Percentiles rank a stretch among this genome's conserved stretches.
phyloP scores from a whole-genome alignment of 768 basidiomycete species.

The Kwoniella sp. region DNA sequence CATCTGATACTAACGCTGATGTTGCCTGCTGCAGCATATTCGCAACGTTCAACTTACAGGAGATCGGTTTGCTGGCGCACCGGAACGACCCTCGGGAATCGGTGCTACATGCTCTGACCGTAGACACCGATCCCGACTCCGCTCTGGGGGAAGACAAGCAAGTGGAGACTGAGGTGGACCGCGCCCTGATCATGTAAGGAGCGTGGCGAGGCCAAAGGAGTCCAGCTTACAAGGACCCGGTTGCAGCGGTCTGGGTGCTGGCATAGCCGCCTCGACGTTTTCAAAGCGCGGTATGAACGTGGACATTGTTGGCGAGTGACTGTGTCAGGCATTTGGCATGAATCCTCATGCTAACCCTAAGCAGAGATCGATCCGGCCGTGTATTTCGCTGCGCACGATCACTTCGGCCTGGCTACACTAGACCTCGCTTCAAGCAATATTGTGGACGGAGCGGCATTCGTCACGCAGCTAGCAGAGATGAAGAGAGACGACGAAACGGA shows the following conservation, averaged over 20 bases:
- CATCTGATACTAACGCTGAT: neutral
- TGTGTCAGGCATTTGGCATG: neutral
- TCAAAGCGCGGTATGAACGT: slow-evolving; percentile 64
- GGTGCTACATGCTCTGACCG: too few species aligned
- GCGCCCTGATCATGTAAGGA: slow-evolving; percentile 21
- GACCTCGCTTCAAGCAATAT: slow-evolving; percentile 59
- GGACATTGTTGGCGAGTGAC: slow-evolving; percentile 59
- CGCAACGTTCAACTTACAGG: slow-evolving; percentile 77
- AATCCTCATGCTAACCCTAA: neutral
- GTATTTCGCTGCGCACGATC: slow-evolving; percentile 71
- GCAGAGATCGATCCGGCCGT: slow-evolving; percentile 85
- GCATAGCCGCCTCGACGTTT: slow-evolving; percentile 74
- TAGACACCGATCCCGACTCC: too few species aligned
- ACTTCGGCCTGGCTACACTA: slow-evolving; percentile 69
- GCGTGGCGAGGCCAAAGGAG: too few species aligned
- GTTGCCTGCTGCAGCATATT: slow-evolving; percentile 61
- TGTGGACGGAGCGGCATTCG: slow-evolving; percentile 71
- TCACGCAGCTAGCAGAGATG: slow-evolving; percentile 52
- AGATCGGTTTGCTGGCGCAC: slow-evolving; percentile 69
- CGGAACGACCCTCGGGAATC: slow-evolving; percentile 49
- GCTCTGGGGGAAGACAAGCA: slow-evolving; percentile 56
- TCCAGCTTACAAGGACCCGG: too few species aligned
- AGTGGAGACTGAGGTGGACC: slow-evolving; percentile 57
- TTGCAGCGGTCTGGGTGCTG: slow-evolving; percentile 77
- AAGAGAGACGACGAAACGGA: slow-evolving; percentile 16